These are phyloP conservation scores for Cercophora sp. DNA, from an alignment of 495 filamentous ascomycete genomes.

Conservation along the genomic window DNA sequence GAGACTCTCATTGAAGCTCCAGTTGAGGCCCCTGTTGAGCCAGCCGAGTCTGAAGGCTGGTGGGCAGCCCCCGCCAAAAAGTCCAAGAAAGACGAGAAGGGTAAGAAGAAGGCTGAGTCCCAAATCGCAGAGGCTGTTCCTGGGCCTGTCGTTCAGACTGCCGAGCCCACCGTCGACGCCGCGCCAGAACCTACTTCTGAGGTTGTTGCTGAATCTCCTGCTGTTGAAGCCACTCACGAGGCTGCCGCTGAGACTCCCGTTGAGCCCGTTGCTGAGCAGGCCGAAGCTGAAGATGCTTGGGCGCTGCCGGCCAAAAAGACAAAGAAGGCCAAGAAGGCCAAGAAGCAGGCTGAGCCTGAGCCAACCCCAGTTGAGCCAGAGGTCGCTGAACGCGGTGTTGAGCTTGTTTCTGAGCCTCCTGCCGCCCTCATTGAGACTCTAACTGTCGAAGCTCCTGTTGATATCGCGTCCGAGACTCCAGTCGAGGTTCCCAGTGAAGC, in stretches of 20 bases:
- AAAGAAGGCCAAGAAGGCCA: constrained; percentile 34
- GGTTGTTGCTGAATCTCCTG: not conserved
- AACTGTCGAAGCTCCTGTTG: not conserved
- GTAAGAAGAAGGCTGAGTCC: constrained; percentile 9
- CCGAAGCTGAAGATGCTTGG: not conserved
- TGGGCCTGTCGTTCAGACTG: no score
- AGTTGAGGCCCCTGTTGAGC: no score
- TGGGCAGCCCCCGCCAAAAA: no score
- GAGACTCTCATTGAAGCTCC: no score
- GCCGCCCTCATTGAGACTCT: no score
- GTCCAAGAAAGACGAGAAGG: constrained; percentile 22
- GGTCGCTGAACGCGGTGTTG: no score
- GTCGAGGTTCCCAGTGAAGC: not conserved
- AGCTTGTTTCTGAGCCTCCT: no score
- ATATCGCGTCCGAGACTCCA: not conserved
- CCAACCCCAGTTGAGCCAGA: no score
- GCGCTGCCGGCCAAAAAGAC: constrained; percentile 19
- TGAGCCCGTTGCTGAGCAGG: not conserved
- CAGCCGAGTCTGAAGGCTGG: no score
- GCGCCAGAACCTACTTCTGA: not conserved
- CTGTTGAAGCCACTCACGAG: not conserved
- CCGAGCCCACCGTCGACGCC: no score
- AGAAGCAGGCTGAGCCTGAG: constrained; percentile 18
- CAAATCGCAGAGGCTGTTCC: no score
- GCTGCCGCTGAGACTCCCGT: not conserved